A percentile compares a stretch with the other conserved stretches of the same genome.
These are phyloP conservation scores for Lentinula guzmanii DNA, from an alignment of 768 basidiomycete species.

Conservation along the genomic window DNA sequence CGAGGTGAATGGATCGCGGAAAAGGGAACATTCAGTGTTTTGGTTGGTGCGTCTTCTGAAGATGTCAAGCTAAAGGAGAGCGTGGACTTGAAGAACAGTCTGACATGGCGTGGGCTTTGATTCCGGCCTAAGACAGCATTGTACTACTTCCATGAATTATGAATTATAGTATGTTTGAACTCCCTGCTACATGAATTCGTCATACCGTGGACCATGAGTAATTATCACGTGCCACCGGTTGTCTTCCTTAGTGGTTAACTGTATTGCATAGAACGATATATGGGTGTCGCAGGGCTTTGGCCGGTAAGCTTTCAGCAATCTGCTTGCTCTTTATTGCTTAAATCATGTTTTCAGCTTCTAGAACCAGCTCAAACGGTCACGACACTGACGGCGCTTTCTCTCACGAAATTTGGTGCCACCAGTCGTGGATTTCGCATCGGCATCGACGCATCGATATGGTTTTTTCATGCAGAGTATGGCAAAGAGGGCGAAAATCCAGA, in stretches of 20 bases:
- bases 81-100: slow-evolving; percentile 24
- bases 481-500: slow-evolving; percentile 61
- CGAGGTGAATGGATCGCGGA: slow-evolving; percentile 40
- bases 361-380: slow-evolving; percentile 12
- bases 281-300: slow-evolving; percentile 47
- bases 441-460: slow-evolving; percentile 70
- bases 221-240: not conserved
- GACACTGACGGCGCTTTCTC: slow-evolving; percentile 42
- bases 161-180: too few relatives aligned
- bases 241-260: too few relatives aligned
- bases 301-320: slow-evolving; percentile 27
- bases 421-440: slow-evolving; percentile 82
- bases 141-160: not conserved
- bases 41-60: slow-evolving; percentile 39
- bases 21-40: slow-evolving; percentile 37
- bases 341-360: slow-evolving; percentile 8
- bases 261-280: not conserved
- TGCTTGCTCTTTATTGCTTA: not conserved
- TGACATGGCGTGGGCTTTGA: slow-evolving; percentile 40
- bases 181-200: not conserved
- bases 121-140: not conserved
- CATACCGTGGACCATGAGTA: not conserved
- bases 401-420: slow-evolving; percentile 68
- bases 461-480: slow-evolving; percentile 47
- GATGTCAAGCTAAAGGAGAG: slow-evolving; percentile 32